phyloP scores from a whole-genome alignment of 1,284 basidiomycete genomes.

The Pholiota adiposa region DNA sequence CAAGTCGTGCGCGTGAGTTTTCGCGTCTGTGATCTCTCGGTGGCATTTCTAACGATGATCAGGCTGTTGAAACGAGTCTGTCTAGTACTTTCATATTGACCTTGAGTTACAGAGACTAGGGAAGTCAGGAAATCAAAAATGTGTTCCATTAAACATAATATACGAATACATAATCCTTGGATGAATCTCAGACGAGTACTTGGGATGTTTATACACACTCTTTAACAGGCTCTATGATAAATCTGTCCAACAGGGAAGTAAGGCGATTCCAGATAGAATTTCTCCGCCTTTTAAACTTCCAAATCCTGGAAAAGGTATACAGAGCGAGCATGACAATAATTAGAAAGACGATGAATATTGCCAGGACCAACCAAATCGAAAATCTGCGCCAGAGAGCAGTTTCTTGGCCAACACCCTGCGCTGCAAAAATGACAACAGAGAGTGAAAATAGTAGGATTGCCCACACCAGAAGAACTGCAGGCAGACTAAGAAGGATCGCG shows the following conservation, averaged over 20 bases:
- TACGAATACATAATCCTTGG: no score
- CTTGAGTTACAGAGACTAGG: no score
- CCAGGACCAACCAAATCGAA: constrained; percentile 45
- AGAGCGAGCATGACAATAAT: constrained; percentile 40
- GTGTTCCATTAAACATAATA: no score
- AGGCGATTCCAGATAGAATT: constrained; percentile 23
- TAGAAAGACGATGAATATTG: constrained; percentile 42
- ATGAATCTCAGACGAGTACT: no score
- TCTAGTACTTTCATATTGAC: no score
- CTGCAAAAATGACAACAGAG: constrained; percentile 47
- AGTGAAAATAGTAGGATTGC: constrained; percentile 52
- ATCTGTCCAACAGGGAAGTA: constrained; percentile 1
- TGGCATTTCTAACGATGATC: no score
- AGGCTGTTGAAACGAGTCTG: no score
- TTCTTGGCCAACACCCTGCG: constrained; percentile 35
- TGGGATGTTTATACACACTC: constrained; percentile 5
- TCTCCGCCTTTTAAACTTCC: constrained; percentile 41
- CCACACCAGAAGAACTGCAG: constrained; percentile 59
- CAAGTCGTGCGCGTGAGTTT: no score
- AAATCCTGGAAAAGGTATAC: constrained; percentile 53
- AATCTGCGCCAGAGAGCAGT: constrained; percentile 24
- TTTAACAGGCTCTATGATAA: not conserved
- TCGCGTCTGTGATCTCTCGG: no score
- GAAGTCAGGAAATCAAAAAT: no score
- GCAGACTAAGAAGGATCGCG: constrained; percentile 55